These are phyloP conservation scores for Phytopythium litorale DNA, from an alignment of 352 stramenopile species.

Conservation along the genomic window DNA sequence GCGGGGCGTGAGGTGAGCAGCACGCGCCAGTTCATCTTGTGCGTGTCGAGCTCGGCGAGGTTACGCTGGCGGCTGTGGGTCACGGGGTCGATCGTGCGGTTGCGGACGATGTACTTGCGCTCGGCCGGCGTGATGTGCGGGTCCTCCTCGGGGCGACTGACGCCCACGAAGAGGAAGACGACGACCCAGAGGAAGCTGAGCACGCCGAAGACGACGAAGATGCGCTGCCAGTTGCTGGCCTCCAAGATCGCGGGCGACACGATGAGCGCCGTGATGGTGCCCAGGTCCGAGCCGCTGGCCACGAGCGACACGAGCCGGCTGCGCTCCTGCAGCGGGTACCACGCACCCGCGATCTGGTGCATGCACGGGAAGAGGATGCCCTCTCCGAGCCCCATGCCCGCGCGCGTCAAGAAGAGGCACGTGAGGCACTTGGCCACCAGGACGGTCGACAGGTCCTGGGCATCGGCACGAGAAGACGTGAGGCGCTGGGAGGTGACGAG, in stretches of 20 bases:
- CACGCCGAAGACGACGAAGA: constrained; percentile 74
- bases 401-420: constrained; percentile 71
- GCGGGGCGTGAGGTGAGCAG: constrained; percentile 61
- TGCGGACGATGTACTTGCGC: constrained; percentile 58
- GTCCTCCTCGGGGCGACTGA: constrained; percentile 65
- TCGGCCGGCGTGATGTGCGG: constrained; percentile 53
- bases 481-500: not conserved
- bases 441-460: constrained; percentile 70
- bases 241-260: constrained; percentile 72
- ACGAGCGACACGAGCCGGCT: constrained; percentile 78
- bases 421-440: constrained; percentile 51
- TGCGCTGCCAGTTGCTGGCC: constrained; percentile 55
- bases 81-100: constrained; percentile 45
- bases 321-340: constrained; percentile 79
- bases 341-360: constrained; percentile 81
- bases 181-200: constrained; percentile 77
- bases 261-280: constrained; percentile 75
- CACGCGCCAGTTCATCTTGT: constrained; percentile 62
- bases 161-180: constrained; percentile 50
- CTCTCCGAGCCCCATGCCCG: constrained; percentile 81
- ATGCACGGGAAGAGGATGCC: constrained; percentile 87
- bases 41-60: constrained; percentile 30
- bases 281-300: constrained; percentile 74
- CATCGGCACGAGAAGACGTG: not conserved
- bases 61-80: constrained; percentile 38